Base-by-base conservation (phyloP, 768 basidiomycete genomes). In the Chalciporus pseudorubinellus region DNA sequence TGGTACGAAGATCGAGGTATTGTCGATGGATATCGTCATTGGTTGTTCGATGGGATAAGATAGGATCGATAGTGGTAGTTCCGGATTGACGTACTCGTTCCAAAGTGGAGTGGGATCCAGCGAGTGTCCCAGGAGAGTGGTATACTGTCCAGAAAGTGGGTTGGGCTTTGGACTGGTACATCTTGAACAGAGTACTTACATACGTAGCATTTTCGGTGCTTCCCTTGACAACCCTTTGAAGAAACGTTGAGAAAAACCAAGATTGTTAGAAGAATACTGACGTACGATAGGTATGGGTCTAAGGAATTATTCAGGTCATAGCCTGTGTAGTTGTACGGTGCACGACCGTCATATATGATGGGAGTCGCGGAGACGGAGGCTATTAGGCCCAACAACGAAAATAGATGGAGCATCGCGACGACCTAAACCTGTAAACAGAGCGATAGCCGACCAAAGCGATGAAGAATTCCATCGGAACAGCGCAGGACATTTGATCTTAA, bases 271-370 rank as follows among this genome's bases (percentile, higher is more conserved):
- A 18, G 10, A 13, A 16, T 4, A 20, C 9, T 16, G 5, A 69
- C 79, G 57, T 52, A 85, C 82, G 79, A 81, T 36, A 82, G 56
- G 59, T 76, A 84, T 11, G 80, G 81, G 9, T 77, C 79, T 8
- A 63, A 67, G 2, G 77, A 79, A 3, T 60, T 63, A 53, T 83
- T 73, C 28, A 84, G 65, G 46, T 76, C 72, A 10, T 67, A 62
- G n/a, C 59, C 52, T 0, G 71, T 74, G 49, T 79, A 71, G 39
- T 70, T 72, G 45, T 71, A 72, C 0, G 76, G 75, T 4, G 77
- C 78, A 9, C 81, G 78, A 3, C 84, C 81, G 56, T 83, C 80
- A 58, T 73, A 83, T 16, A 84, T 65, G 31, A 80, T 31, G 7
- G 69, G 63, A 1, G 62, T 69, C 2, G 71, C 68, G 8, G 28